Evolutionary conservation across 2,329 filamentous ascomycete genomes (phyloP), one percentile per base, ranked within the genome.

Genomic region (Cordyceps cicadae): DNA sequence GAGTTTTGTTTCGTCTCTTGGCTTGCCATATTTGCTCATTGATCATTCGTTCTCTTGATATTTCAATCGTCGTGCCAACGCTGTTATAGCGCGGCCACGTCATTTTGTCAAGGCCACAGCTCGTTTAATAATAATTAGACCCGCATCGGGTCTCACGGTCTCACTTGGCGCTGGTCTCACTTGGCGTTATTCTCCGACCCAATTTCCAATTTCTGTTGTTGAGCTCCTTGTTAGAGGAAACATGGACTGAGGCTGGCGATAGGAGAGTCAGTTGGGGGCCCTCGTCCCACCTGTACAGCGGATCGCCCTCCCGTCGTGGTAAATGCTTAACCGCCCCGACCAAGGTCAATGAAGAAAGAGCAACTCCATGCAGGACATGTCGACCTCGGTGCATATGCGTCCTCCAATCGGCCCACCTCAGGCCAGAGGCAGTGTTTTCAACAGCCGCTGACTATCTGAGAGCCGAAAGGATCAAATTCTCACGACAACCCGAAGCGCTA

Each of bases 381-480:
- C 49, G 43, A 52, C 34, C 37, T 48, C 6, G 19, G 48, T 52
- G 48, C 37, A 26, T 52, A 34, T 52, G 48, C 45, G 24, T 48
- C 48, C 48, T 59, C 37, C 48, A n/a, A 45, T 32, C 24, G 56
- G 56, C 48, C 55, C 56, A 59, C 56, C 48, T 19, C 32, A 29
- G 32, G 21, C 21, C 21, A 15, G 41, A 8, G 34, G 3, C 45
- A 46, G 26, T 50, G 21, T 17, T 6, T 21, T 58, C 19, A 11
- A n/a, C 12, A 21, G 21, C 34, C 15, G 39, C 43, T 21, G n/a
- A 39, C 43, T 21, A 12, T 45, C 14, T n/a, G 17, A 45, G 26
- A 24, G 21, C 24, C 24, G 4, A 1, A 24, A 24, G 7, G 12
- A 46, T 37, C 21, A 14, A 41, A 21, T 51, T 5, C 3, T 5